Evolutionary conservation across 148 eudicot genomes (phyloP), one percentile per base, ranked within the genome.

Genomic region (Drosera capensis): DNA sequence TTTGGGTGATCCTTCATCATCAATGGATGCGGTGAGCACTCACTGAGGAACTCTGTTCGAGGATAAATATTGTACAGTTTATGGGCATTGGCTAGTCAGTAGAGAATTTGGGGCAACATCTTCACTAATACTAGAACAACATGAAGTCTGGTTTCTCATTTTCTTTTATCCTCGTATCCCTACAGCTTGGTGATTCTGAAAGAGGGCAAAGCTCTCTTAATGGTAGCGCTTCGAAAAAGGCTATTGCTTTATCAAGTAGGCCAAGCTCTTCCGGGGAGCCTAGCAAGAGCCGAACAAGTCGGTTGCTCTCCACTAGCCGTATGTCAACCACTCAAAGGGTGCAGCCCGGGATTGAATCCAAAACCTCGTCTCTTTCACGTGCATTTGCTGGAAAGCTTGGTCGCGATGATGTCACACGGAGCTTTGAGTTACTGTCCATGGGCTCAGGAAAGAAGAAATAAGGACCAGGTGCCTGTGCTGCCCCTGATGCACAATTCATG

Each of bases 181-280:
- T 2, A 34, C 38, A 34, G 95, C 93, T 71, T 58, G 68, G 69
- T 20, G 96, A 83, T 47, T 56, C 73, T 34, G 96, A 88, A 24
- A 68, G 81, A 73, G 77, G 71, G 11, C 79, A 79, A 13, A 52
- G 51, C 25, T 72, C 97, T 46, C 66, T 93, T 40, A 61, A 74
- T 9, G 71, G 75, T 13, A 84, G 93, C 50, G 39, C 75, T 29
- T 84, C 94, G 46, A 90, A 66, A 57, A 71, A 85, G 64, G 87
- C 78, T 6, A 54, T 73, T 15, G 51, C 60, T 28, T 71, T 93
- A 22, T 61, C 79, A 64, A 90, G 93, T 62, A 59, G 87, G 56
- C 97, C 88, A 20, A 70, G 95, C 65, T 78, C 95, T n/a, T 84
- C 97, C 1, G 72, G 79, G 38, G 97, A 76, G 54, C 80, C 82